phyloP scores from a whole-genome alignment of 306 rosid species.

The Spatholobus suberectus region DNA sequence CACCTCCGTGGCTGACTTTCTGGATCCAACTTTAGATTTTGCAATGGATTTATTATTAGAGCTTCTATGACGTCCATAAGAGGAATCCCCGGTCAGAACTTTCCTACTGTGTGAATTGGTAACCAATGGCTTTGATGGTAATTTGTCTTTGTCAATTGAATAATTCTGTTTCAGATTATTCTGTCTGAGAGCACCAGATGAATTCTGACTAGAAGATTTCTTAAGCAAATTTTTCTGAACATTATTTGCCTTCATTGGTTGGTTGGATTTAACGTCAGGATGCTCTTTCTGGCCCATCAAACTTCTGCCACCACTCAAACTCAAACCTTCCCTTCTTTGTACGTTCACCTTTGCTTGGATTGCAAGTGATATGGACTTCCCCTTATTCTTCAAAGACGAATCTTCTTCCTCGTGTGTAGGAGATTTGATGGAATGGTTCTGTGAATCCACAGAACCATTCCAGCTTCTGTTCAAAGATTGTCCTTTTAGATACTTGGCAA shows the following conservation, averaged over 20 bases:
- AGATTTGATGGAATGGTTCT: constrained; percentile 52
- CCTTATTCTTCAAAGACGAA: constrained; percentile 55
- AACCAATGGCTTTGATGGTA: constrained; percentile 64
- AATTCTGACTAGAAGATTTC: constrained; percentile 54
- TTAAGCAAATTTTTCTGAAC: constrained; percentile 61
- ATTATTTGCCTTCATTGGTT: constrained; percentile 48
- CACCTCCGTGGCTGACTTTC: constrained; percentile 60
- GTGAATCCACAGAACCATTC: constrained; percentile 75
- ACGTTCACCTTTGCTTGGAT: constrained; percentile 98
- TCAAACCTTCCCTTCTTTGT: constrained; percentile 86
- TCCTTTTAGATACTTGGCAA: constrained; percentile 79
- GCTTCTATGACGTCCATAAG: constrained; percentile 69
- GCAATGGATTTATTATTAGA: constrained; percentile 55
- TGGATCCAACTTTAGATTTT: constrained; percentile 65
- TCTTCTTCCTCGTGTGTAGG: constrained; percentile 59
- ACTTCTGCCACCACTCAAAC: constrained; percentile 56
- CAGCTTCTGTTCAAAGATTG: constrained; percentile 89
- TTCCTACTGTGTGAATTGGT: constrained; percentile 65
- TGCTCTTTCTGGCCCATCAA: constrained; percentile 63
- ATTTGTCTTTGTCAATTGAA: constrained; percentile 61
- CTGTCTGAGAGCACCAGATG: constrained; percentile 73
- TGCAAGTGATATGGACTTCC: constrained; percentile 92
- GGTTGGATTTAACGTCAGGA: constrained; percentile 63
- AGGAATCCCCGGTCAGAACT: constrained; percentile 54
- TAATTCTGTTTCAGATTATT: constrained; percentile 89